Evolutionary conservation across 2,329 filamentous ascomycete genomes (phyloP).

Genomic region (Ophiostoma ulmi): DNA sequence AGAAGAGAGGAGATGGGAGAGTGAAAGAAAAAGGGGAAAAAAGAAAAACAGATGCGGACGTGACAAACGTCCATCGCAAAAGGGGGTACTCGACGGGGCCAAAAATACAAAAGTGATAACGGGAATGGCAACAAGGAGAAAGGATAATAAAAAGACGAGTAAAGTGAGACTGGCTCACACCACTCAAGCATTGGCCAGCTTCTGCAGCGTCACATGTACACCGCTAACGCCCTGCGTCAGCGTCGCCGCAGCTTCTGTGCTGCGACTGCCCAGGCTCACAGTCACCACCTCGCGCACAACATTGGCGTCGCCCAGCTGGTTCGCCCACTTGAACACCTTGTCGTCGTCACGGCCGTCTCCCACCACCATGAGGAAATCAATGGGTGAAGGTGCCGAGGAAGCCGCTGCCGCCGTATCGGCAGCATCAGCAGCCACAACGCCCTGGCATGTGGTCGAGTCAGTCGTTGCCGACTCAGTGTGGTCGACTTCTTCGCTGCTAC

Average conservation of each 20-base stretch:
- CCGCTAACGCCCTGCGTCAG: constrained; percentile 89
- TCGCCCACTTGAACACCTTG: constrained; percentile 91
- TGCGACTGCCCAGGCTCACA: constrained; percentile 79
- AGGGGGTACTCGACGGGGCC: neutral
- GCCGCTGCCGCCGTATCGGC: constrained; percentile 28
- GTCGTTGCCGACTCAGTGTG: neutral
- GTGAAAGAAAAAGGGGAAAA: neutral
- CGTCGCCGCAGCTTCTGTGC: constrained; percentile 80
- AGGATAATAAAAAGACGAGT: too few relatives aligned
- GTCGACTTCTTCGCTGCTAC: constrained; percentile 30
- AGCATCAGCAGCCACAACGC: neutral
- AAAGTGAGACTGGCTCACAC: neutral
- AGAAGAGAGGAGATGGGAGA: neutral
- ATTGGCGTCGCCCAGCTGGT: constrained; percentile 58
- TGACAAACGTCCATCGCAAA: too few relatives aligned
- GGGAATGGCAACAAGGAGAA: too few relatives aligned
- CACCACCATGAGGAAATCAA: constrained; percentile 84
- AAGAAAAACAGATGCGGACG: neutral
- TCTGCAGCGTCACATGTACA: constrained; percentile 28
- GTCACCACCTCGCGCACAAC: constrained; percentile 68
- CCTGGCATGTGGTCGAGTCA: neutral
- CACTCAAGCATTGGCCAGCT: constrained; percentile 21
- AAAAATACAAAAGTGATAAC: neutral
- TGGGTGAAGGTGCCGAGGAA: constrained; percentile 36
- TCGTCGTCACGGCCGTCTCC: constrained; percentile 93